Conservation (phyloP, 495 filamentous ascomycete genomes). For the Jackrogersella minutella region DNA sequence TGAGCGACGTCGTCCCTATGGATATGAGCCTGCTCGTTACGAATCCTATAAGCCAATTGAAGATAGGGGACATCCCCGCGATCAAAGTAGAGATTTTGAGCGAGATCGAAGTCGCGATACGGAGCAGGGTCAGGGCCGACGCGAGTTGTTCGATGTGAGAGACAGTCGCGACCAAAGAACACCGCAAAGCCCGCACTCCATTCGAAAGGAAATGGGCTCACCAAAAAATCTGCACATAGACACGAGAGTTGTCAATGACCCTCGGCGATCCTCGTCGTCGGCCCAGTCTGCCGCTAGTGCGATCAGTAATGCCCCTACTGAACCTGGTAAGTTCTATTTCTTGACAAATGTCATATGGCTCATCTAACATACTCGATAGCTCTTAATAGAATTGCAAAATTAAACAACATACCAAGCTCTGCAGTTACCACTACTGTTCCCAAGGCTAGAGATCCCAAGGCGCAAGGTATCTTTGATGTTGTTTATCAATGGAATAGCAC, state of each 20-base stretch:
- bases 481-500: slow-evolving; percentile 31
- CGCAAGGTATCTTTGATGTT: slow-evolving; percentile 38
- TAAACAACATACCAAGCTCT: not conserved
- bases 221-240: slow-evolving; percentile 17
- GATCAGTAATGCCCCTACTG: slow-evolving; percentile 8
- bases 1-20: slow-evolving; percentile 7
- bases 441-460: slow-evolving; percentile 30
- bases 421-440: slow-evolving; percentile 3
- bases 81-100: not conserved
- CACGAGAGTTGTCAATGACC: slow-evolving; percentile 11
- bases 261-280: slow-evolving; percentile 8
- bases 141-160: slow-evolving; percentile 19
- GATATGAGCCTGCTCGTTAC: not conserved
- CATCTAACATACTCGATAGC: slow-evolving; percentile 23
- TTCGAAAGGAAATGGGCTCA: not conserved
- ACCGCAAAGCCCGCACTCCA: slow-evolving; percentile 10
- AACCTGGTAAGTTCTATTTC: slow-evolving; percentile 21
- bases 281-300: slow-evolving; percentile 29
- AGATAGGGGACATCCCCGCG: slow-evolving; percentile 8
- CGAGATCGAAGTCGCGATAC: slow-evolving; percentile 8
- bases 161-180: not conserved
- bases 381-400: not conserved
- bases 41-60: slow-evolving; percentile 7
- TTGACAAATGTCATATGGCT: not conserved
- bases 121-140: slow-evolving; percentile 10